Percentiles rank a stretch among this genome's conserved stretches.
These are phyloP conservation scores for Starmerella sirachaensis DNA, from an alignment of 805 yeast genomes.

Conservation along the genomic window DNA sequence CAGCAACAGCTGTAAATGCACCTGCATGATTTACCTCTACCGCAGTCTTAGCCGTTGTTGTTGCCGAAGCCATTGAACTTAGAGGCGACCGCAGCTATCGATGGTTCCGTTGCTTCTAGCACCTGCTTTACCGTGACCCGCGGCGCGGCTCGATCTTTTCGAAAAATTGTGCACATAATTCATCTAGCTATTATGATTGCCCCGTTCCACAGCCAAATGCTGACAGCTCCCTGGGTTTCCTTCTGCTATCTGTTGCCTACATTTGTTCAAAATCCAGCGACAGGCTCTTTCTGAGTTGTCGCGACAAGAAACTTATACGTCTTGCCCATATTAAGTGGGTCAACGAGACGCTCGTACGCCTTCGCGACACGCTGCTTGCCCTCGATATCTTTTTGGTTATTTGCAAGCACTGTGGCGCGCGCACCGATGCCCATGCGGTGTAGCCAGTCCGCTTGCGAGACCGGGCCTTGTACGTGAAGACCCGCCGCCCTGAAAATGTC, in stretches of 20 bases:
- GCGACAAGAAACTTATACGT: constrained; percentile 61
- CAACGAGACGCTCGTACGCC: constrained; percentile 53
- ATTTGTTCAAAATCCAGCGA: constrained; percentile 21
- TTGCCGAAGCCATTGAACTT: no score
- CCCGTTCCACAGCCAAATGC: no score
- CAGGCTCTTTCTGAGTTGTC: constrained; percentile 10
- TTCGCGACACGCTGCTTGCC: constrained; percentile 41
- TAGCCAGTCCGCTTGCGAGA: constrained; percentile 69
- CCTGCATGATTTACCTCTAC: not conserved
- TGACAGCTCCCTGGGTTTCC: no score
- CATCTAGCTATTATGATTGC: no score
- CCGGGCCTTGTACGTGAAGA: constrained; percentile 41
- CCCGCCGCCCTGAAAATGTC: constrained; percentile 27
- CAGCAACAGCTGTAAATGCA: no score
- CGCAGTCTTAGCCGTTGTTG: no score
- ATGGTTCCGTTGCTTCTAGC: no score
- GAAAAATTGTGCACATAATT: no score
- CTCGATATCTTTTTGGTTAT: constrained; percentile 33
- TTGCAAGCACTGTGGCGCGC: constrained; percentile 40
- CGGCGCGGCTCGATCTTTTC: no score
- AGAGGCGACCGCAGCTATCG: no score
- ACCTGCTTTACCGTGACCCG: no score
- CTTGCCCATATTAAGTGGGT: constrained; percentile 61
- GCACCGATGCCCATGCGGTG: constrained; percentile 64
- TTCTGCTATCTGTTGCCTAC: no score